Evolutionary conservation across 495 filamentous ascomycete species (phyloP), one percentile per base, ranked within the genome.

Genomic region (Neurospora sp.): DNA sequence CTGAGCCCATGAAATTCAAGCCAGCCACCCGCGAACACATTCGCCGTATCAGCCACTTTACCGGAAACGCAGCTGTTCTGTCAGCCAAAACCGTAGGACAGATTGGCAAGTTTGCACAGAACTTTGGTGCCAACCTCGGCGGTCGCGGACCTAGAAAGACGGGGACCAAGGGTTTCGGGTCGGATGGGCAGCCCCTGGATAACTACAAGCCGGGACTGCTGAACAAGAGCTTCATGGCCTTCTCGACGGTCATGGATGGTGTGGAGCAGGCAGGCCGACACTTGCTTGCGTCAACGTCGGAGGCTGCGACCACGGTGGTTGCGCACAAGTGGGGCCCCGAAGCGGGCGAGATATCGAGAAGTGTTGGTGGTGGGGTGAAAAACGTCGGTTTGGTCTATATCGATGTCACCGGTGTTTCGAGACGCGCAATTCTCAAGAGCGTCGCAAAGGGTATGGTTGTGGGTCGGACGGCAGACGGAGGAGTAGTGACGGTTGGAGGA

Each of bases 361-460:
- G 90, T 65, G 76, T 99, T 69, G 92, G 92, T 0, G 91, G 94
- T 3, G 94, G 94, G 7, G 90, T 97, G 75, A 96, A 92, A 84
- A 98, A 98, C 76, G 96, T 98, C 53, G 95, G 94, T 4, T 84
- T 99, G 44, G 96, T 99, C n/a, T 99, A 99, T 78, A 95, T 99
- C 48, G 96, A 99, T 77, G 96, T 94, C 8, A 90, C 93, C 1
- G 96, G 96, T 5, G 96, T 99, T 5, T 94, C 91, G 69, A 85
- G 96, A 14, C 86, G 91, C 73, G 96, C 96, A 0, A 87, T 99
- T 69, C 88, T 99, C 74, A 99, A 96, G 84, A 86, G 87, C 71
- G 96, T 99, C 6, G 96, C 96, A 27, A 98, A 97, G 83, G 96
- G 96, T n/a, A 97, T 98, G 95, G 93, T 98, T 0, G 92, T 99